Conservation (phyloP, 108 stramenopile genomes). For the Nitzschia sp. region DNA sequence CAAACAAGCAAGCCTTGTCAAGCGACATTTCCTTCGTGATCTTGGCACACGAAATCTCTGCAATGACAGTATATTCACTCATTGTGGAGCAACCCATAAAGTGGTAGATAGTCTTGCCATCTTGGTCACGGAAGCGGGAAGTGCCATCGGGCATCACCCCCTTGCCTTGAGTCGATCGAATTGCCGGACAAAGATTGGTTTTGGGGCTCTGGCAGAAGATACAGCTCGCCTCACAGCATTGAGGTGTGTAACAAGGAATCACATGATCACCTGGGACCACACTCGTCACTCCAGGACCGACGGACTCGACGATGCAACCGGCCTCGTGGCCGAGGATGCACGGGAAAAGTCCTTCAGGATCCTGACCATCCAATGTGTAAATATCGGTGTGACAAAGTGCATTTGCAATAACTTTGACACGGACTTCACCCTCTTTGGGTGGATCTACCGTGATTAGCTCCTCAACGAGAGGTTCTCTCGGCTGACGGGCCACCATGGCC, state of each 20-base stretch:
- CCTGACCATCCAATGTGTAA: slow-evolving; percentile 87
- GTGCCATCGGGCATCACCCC: slow-evolving; percentile 93
- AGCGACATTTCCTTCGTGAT: slow-evolving; percentile 81
- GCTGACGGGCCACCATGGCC: slow-evolving; percentile 82
- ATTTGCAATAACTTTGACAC: slow-evolving; percentile 72
- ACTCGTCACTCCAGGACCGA: slow-evolving; percentile 83
- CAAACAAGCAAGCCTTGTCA: slow-evolving; percentile 91
- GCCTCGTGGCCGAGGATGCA: slow-evolving; percentile 84
- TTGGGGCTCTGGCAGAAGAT: slow-evolving; percentile 85
- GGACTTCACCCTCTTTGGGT: slow-evolving; percentile 79
- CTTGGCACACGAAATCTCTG: slow-evolving; percentile 93
- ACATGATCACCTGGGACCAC: slow-evolving; percentile 80
- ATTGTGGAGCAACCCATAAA: slow-evolving; percentile 98
- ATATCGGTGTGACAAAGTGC: slow-evolving; percentile 93
- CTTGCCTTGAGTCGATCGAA: slow-evolving; percentile 83
- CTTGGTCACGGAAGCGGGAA: slow-evolving; percentile 68
- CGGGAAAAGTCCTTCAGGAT: slow-evolving; percentile 91
- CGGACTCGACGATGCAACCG: slow-evolving; percentile 81
- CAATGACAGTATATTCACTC: slow-evolving; percentile 93
- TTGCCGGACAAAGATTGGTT: slow-evolving; percentile 89
- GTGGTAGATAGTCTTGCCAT: slow-evolving; percentile 91
- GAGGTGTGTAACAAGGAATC: slow-evolving; percentile 82
- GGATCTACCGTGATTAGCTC: slow-evolving; percentile 90
- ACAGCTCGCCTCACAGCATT: slow-evolving; percentile 72
- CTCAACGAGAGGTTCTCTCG: slow-evolving; percentile 67